Evolutionary conservation across 495 filamentous ascomycete species (phyloP), one percentile per base, ranked within the genome.

Genomic region (Penicillium paxilli): DNA sequence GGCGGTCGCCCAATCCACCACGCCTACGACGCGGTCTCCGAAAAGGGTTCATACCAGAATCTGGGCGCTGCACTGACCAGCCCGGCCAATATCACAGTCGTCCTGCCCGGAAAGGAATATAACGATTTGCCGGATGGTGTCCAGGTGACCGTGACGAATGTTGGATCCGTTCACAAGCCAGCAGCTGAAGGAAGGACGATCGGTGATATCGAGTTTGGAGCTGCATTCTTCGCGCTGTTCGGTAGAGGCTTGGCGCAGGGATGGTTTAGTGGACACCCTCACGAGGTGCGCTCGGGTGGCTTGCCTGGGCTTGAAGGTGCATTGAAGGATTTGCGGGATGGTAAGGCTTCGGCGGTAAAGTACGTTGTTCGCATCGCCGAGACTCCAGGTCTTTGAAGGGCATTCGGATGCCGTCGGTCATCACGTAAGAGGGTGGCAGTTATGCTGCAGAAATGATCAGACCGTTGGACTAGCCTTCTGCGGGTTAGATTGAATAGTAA

Each of bases 301-400:
- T 54, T 91, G 51, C 72, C 59, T 8, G 85, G 85, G 0, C 57
- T 90, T 9, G 67, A 87, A 67, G 63, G 67, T 0, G 86, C 66
- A 1, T 55, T 91, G 62, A 62, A 64, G 53, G 74, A 83, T 50
- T 64, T 90, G 55, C 80, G 80, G 65, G 77, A 83, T 48, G 88
- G 87, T 0, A 86, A 83, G 58, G 86, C 82, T 42, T 84, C 80
- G 49, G 87, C 78, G 14, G 71, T 82, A 0, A 91, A 91, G 63
- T 89, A 87, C 69, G 80, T 90, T 2, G 83, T 87, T 51, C 67
- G 83, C 25, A 83, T 91, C 68, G 81, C 57, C 40, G 86, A 91
- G 30, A 89, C 86, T 6, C 67, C 66, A 19, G 65, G 58, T n/a
- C 10, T 42, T 19, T 23, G 14, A 14, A 16, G 12, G 8, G 12